Evolutionary conservation across 352 stramenopile genomes (phyloP).

Genomic region (Pythium periplocum): DNA sequence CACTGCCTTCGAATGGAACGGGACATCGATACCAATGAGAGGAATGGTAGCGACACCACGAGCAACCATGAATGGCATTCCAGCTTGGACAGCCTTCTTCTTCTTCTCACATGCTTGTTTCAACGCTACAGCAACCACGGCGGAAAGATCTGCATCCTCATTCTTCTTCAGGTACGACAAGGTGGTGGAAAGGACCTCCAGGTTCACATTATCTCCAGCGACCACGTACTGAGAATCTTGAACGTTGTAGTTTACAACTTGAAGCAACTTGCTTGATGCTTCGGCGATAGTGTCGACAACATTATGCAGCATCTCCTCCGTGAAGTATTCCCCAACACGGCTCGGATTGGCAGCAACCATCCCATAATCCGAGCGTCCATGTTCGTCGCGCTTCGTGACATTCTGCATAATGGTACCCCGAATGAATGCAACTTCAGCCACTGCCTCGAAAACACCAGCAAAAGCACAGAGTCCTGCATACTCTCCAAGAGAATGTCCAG

Average conservation of each 20-base stretch:
- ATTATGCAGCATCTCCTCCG: conserved; percentile 55
- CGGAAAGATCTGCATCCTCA: conserved; percentile 29
- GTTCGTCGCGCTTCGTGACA: conserved; percentile 29
- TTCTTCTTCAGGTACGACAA: conserved; percentile 43
- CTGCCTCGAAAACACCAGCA: conserved; percentile 60
- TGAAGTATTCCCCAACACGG: conserved; percentile 65
- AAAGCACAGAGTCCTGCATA: conserved; percentile 82
- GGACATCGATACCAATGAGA: conserved; percentile 81
- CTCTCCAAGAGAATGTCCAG: conserved; percentile 86
- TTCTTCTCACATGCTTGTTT: conserved; percentile 50
- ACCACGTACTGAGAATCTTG: conserved; percentile 82
- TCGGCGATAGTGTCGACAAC: conserved; percentile 61
- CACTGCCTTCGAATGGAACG: conserved; percentile 83
- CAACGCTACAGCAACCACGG: conserved; percentile 46
- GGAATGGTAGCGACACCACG: conserved; percentile 77
- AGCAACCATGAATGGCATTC: conserved; percentile 55
- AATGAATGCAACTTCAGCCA: conserved; percentile 81
- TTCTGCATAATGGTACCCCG: conserved; percentile 45
- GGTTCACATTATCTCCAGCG: conserved; percentile 75
- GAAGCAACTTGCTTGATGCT: conserved; percentile 62
- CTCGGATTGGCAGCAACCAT: conserved; percentile 86
- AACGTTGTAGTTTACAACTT: conserved; percentile 89
- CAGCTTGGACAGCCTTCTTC: conserved; percentile 40
- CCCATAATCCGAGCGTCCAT: conserved; percentile 73
- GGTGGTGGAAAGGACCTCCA: conserved; percentile 69